These are phyloP conservation scores for Ophidiomyces ophidiicola DNA, from an alignment of 2,329 filamentous ascomycete species.

Conservation along the genomic window DNA sequence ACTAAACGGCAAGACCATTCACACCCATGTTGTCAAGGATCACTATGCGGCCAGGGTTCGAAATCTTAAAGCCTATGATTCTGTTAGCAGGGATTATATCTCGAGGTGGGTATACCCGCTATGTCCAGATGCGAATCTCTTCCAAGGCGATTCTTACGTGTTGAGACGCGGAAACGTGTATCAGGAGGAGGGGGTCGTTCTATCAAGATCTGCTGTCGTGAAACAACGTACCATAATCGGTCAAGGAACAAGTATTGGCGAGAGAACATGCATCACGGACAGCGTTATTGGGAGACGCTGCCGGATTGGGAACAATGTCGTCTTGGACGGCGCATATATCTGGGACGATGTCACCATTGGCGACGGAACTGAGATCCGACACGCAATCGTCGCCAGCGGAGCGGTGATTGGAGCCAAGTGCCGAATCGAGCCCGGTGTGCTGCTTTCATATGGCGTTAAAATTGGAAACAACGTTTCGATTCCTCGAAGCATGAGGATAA, in stretches of 20 bases:
- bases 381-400: conserved; percentile 64
- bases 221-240: conserved; percentile 63
- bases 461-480: conserved; percentile 50
- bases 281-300: conserved; percentile 76
- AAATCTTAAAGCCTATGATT: conserved; percentile 80
- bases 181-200: conserved; percentile 62
- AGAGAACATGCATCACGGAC: conserved; percentile 56
- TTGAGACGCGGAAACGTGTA: conserved; percentile 58
- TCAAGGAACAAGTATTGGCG: conserved; percentile 60
- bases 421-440: conserved; percentile 55
- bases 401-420: conserved; percentile 60
- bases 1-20: conserved; percentile 91
- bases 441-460: conserved; percentile 67
- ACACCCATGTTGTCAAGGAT: conserved; percentile 70
- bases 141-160: conserved; percentile 64
- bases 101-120: conserved; percentile 79
- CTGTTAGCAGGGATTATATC: conserved; percentile 76
- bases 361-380: conserved; percentile 57
- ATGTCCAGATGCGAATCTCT: conserved; percentile 75
- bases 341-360: conserved; percentile 75
- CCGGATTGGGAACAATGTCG: conserved; percentile 73
- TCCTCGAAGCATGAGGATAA: conserved; percentile 32
- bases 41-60: conserved; percentile 77
- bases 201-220: conserved; percentile 60
- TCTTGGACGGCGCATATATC: conserved; percentile 66